phyloP scores from a whole-genome alignment of 176 grass and related monocot genomes.

The Chrysopogon serrulatus region DNA sequence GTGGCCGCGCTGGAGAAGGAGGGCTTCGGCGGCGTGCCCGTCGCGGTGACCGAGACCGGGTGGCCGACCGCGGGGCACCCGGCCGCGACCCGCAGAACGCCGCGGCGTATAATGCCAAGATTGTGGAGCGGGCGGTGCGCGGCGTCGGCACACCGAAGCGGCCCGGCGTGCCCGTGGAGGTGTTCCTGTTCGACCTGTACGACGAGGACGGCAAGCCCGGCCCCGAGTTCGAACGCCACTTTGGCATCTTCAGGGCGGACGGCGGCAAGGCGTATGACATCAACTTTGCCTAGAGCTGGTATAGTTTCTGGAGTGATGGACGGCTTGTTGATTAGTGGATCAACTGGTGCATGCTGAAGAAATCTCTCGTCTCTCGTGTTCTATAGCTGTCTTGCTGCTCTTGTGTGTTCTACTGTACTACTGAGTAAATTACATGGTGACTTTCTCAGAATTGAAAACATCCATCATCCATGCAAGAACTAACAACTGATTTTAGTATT shows the following conservation, averaged over 20 bases:
- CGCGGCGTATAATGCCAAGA: constrained; percentile 47
- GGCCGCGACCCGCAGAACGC: constrained; percentile 50
- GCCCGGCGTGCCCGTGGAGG: constrained; percentile 44
- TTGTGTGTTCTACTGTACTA: not conserved
- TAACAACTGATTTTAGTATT: not conserved
- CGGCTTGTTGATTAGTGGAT: not conserved
- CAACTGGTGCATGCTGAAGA: not conserved
- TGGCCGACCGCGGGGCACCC: constrained; percentile 66
- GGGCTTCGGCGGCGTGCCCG: constrained; percentile 36
- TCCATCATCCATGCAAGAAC: not conserved
- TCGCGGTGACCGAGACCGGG: constrained; percentile 66
- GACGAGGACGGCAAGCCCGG: constrained; percentile 62
- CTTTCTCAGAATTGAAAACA: not conserved
- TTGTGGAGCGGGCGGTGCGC: constrained; percentile 34
- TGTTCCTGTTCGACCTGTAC: constrained; percentile 73
- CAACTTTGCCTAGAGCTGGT: constrained; percentile 25
- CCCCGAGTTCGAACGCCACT: constrained; percentile 54
- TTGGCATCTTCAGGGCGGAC: constrained; percentile 59
- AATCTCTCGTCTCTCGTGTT: not conserved
- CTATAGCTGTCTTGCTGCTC: not conserved
- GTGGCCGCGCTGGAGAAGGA: constrained; percentile 57
- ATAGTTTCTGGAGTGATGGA: not conserved
- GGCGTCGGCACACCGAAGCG: constrained; percentile 46
- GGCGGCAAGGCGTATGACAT: constrained; percentile 52
- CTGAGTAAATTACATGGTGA: not conserved